phyloP scores from a whole-genome alignment of 768 basidiomycete species.

The Lactifluus echinatus region DNA sequence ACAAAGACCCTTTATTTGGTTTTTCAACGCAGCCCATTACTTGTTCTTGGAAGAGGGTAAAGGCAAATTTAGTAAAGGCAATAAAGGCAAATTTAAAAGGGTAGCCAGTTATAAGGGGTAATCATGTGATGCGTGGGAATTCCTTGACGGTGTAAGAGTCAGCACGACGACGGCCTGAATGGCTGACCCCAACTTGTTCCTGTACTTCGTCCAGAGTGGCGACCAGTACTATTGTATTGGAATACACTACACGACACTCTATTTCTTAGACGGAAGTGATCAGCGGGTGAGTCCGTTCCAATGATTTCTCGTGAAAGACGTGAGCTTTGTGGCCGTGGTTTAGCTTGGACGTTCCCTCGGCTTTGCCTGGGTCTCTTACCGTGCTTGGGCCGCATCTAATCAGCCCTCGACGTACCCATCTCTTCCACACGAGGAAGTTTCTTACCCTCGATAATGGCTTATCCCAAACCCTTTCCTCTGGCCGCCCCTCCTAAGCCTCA shows the following conservation, averaged over 20 bases:
- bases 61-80: too few species aligned
- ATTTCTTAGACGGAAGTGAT: neutral
- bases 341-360: neutral
- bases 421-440: neutral
- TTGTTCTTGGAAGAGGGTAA: neutral
- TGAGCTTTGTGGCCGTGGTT: neutral
- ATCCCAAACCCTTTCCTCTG: slow-evolving; percentile 62
- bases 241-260: neutral
- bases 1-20: neutral
- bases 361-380: neutral
- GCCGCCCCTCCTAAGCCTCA: slow-evolving; percentile 48
- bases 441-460: slow-evolving; percentile 13
- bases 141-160: too few species aligned
- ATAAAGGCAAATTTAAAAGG: too few species aligned
- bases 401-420: neutral
- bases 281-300: neutral
- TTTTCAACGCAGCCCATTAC: neutral
- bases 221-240: neutral
- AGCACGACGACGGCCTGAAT: neutral
- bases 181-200: neutral
- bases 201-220: neutral
- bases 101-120: too few species aligned
- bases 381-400: neutral
- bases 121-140: too few species aligned
- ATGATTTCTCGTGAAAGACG: neutral